Evolutionary conservation across 176 grass and related monocot genomes (phyloP).

Genomic region (Triticum timopheevii): DNA sequence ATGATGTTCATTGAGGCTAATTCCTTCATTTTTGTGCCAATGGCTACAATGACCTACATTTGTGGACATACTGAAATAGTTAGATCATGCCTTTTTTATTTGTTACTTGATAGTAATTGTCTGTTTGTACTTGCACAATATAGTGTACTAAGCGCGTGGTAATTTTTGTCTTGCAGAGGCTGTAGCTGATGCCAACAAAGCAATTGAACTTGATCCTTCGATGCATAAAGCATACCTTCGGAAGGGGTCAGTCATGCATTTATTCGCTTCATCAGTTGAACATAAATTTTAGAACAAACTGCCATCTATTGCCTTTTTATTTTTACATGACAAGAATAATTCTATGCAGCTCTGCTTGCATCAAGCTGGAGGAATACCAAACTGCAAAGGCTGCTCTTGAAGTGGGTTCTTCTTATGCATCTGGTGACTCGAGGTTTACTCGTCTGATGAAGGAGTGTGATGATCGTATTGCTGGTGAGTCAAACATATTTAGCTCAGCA

Average conservation of each 20-base stretch:
- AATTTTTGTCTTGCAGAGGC: constrained; percentile 57
- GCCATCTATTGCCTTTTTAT: neutral
- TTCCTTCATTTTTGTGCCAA: neutral
- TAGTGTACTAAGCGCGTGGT: neutral
- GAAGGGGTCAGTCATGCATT: constrained; percentile 56
- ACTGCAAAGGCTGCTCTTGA: constrained; percentile 87
- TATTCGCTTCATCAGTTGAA: constrained; percentile 15
- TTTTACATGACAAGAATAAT: constrained; percentile 4
- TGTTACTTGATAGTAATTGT: neutral
- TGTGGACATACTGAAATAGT: neutral
- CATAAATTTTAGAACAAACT: neutral
- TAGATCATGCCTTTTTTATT: neutral
- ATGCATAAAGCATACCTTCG: constrained; percentile 79
- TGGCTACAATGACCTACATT: neutral
- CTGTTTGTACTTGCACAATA: neutral
- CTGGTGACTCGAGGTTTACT: constrained; percentile 75
- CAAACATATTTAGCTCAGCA: neutral
- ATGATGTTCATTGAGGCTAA: neutral
- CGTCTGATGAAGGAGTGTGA: constrained; percentile 79
- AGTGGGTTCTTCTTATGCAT: constrained; percentile 52
- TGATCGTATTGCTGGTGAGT: constrained; percentile 64
- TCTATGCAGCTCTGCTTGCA: constrained; percentile 69
- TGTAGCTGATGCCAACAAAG: constrained; percentile 80
- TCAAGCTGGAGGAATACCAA: constrained; percentile 89
- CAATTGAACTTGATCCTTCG: constrained; percentile 70